Evolutionary conservation across 163 green algal species (phyloP), one percentile per base, ranked within the genome.

Genomic region (Trebouxiophyceae sp.): DNA sequence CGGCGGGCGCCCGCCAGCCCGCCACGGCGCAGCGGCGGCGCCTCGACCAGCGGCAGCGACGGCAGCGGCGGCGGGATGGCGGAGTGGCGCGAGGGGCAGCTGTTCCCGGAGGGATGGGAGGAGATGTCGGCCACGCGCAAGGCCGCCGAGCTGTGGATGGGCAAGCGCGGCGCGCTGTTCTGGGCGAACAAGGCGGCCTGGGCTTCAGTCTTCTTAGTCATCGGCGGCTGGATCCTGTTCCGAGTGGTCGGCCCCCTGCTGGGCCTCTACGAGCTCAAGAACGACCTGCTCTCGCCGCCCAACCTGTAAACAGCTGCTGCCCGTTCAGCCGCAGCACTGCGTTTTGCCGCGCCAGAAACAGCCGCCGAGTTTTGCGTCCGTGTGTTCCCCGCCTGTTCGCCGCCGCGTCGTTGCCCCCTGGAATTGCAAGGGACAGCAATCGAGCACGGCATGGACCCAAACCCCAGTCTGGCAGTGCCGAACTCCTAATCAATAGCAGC

Each of bases 61-160:
- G 19, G 39, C 39, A 16, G 39, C 12, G 39, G 39, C 12, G 39
- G 39, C 19, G 39, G 39, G 12, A n/a, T 50, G 12, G 65, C 56
- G 0, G 31, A 74, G 16, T 93, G 86, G 86, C 77, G 76, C 34
- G 81, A 91, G 57, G 83, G 86, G 2, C 60, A 88, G 66, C 68
- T 91, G 26, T 82, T 91, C 33, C 86, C 86, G 0, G 80, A 91
- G 33, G 84, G 84, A 22, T 89, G 79, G 83, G 82, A 84, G 7
- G 33, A 85, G 26, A 88, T 93, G 86, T 45, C 74, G 33, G 22
- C 62, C 2, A 28, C 67, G 3, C 60, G 86, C 50, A 29, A 65
- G 59, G 47, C 55, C 19, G 47, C 32, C 6, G 71, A 95, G 70
- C 67, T 89, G 54, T 93, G 86, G 34, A 70, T 80, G 54, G 88